These are phyloP conservation scores for Phytophthora cactorum DNA, from an alignment of 352 stramenopile species.

Conservation along the genomic window DNA sequence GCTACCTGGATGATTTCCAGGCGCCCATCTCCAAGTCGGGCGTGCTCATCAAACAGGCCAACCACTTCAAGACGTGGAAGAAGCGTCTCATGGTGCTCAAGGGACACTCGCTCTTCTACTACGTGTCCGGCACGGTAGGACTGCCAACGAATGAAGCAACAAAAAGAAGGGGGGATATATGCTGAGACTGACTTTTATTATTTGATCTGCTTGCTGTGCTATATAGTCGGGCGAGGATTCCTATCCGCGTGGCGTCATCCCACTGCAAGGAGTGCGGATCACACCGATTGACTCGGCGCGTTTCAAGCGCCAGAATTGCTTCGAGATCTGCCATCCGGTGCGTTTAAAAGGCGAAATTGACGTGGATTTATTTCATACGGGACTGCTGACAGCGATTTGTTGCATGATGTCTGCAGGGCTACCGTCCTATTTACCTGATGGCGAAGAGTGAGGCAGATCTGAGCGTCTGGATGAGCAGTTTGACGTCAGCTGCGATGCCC, in stretches of 20 bases:
- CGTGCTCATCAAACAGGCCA: slow-evolving; percentile 88
- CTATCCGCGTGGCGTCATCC: slow-evolving; percentile 83
- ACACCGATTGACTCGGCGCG: slow-evolving; percentile 76
- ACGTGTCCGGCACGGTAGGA: slow-evolving; percentile 84
- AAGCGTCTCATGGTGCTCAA: slow-evolving; percentile 90
- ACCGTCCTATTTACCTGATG: slow-evolving; percentile 86
- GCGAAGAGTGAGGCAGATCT: slow-evolving; percentile 85
- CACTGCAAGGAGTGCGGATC: slow-evolving; percentile 77
- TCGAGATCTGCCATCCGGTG: slow-evolving; percentile 86
- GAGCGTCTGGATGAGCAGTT: slow-evolving; percentile 86
- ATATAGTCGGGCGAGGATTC: slow-evolving; percentile 83
- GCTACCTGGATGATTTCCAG: slow-evolving; percentile 82
- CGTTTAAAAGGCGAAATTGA: slow-evolving; percentile 17
- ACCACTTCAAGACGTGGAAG: slow-evolving; percentile 92
- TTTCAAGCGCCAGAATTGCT: slow-evolving; percentile 89
- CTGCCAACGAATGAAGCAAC: background rate
- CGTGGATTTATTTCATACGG: background rate
- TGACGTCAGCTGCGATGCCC: slow-evolving; percentile 82
- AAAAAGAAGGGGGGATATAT: background rate
- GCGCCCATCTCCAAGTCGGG: slow-evolving; percentile 83
- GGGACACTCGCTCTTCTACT: slow-evolving; percentile 89
- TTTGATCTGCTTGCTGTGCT: background rate
- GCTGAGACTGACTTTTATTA: slow-evolving; percentile 7
- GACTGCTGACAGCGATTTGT: slow-evolving; percentile 10
- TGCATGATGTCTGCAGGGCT: slow-evolving; percentile 48